Evolutionary conservation across 345 rosid species (phyloP).

Genomic region (Cardamine occulta): DNA sequence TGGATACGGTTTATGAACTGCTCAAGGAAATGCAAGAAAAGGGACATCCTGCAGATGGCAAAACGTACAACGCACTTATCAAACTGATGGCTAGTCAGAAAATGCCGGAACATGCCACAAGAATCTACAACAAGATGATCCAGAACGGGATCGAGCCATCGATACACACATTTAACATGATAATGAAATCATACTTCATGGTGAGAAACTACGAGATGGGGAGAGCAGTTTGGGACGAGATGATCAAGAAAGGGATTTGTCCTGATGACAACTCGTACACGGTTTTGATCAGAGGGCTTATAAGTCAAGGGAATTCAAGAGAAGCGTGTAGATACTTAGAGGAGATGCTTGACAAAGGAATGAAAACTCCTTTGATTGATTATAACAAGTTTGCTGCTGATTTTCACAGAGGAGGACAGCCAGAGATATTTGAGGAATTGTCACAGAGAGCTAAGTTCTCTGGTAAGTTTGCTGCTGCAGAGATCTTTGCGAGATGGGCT

Average conservation of each 20-base stretch:
- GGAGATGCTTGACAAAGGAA: constrained; percentile 89
- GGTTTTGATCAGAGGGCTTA: constrained; percentile 75
- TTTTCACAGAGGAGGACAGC: constrained; percentile 71
- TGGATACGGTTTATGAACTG: constrained; percentile 69
- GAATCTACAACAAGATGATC: constrained; percentile 70
- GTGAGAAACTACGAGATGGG: constrained; percentile 69
- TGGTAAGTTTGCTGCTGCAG: constrained; percentile 71
- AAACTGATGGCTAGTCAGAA: constrained; percentile 68
- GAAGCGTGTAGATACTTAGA: constrained; percentile 80
- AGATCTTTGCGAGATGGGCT: constrained; percentile 67
- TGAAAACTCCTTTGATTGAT: constrained; percentile 89
- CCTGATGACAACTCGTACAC: constrained; percentile 89
- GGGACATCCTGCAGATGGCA: constrained; percentile 78
- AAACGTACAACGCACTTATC: constrained; percentile 78
- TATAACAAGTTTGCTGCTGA: constrained; percentile 79
- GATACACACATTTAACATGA: constrained; percentile 81
- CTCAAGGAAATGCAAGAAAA: constrained; percentile 81
- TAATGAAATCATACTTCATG: constrained; percentile 80
- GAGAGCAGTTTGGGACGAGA: constrained; percentile 75
- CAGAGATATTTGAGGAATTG: constrained; percentile 70
- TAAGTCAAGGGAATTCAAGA: constrained; percentile 67
- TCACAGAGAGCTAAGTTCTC: constrained; percentile 73
- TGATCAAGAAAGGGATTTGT: constrained; percentile 68
- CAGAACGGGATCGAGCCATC: constrained; percentile 64
- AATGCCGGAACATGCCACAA: constrained; percentile 71